Evolutionary conservation across 2,329 filamentous ascomycete genomes (phyloP).

Genomic region (Chrysosporium queenslandicum): DNA sequence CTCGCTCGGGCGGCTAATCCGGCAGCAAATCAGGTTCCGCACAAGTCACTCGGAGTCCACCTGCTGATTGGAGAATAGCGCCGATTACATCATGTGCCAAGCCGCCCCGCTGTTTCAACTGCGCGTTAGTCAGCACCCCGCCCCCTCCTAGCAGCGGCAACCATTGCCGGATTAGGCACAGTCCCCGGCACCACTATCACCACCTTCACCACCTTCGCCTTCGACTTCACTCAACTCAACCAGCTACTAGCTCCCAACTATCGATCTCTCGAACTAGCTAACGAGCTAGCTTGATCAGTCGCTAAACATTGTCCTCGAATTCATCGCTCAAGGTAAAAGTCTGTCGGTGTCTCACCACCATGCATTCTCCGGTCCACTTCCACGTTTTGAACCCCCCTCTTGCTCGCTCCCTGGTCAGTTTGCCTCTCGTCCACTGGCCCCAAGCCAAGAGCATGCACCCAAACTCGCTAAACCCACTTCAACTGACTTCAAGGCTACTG

Average conservation of each 20-base stretch:
- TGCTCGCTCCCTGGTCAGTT: no score
- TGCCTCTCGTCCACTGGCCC: neutral
- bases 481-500: no score
- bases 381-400: conserved; percentile 10
- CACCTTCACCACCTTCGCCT: neutral
- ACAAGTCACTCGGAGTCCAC: neutral
- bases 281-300: no score
- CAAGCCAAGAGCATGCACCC: neutral
- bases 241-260: no score
- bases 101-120: neutral
- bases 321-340: no score
- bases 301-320: neutral
- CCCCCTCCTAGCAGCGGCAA: neutral
- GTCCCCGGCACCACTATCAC: neutral
- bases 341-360: conserved; percentile 1
- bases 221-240: no score
- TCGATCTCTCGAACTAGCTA: no score
- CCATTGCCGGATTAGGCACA: no score
- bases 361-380: neutral
- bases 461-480: no score
- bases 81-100: neutral
- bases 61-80: neutral
- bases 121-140: neutral
- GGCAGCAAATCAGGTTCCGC: neutral
- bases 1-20: neutral